A percentile compares a stretch with the other conserved stretches of the same genome.
These are phyloP conservation scores for Scheffersomyces lignosus DNA, from an alignment of 805 yeast genomes.

Conservation along the genomic window DNA sequence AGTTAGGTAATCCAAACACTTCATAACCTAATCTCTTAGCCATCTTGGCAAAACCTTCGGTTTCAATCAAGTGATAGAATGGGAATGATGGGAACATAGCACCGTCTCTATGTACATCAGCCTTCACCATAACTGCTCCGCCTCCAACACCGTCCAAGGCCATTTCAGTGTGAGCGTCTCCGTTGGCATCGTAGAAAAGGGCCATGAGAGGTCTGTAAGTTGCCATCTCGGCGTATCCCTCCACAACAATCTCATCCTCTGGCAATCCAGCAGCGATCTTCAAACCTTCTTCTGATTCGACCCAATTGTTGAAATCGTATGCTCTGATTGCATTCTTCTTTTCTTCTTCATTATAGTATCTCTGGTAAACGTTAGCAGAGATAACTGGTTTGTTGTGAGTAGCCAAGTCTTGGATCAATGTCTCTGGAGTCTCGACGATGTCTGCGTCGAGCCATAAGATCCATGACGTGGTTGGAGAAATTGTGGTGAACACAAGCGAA, in stretches of 20 bases:
- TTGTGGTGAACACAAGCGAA: conserved; percentile 82
- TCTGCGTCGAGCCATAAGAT: conserved; percentile 96
- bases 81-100: conserved; percentile 99
- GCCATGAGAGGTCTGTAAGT: conserved; percentile 97
- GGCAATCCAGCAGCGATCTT: conserved; percentile 68
- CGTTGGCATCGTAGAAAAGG: conserved; percentile 67
- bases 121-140: conserved; percentile 92
- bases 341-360: conserved; percentile 60
- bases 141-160: conserved; percentile 97
- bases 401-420: conserved; percentile 84
- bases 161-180: conserved; percentile 67
- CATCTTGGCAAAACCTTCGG: conserved; percentile 99
- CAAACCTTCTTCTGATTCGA: conserved; percentile 76
- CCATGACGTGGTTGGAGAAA: conserved; percentile 92
- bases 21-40: conserved; percentile 91
- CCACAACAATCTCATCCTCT: conserved; percentile 91
- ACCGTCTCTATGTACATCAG: conserved; percentile 98
- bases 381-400: conserved; percentile 82
- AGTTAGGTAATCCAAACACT: conserved; percentile 91
- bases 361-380: conserved; percentile 92
- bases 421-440: conserved; percentile 82
- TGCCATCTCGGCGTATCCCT: conserved; percentile 91
- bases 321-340: conserved; percentile 70
- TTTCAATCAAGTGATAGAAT: conserved; percentile 93
- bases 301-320: conserved; percentile 97